Evolutionary conservation across 2,329 filamentous ascomycete genomes (phyloP), one percentile per base, ranked within the genome.

Genomic region (Colletotrichum somersetense): DNA sequence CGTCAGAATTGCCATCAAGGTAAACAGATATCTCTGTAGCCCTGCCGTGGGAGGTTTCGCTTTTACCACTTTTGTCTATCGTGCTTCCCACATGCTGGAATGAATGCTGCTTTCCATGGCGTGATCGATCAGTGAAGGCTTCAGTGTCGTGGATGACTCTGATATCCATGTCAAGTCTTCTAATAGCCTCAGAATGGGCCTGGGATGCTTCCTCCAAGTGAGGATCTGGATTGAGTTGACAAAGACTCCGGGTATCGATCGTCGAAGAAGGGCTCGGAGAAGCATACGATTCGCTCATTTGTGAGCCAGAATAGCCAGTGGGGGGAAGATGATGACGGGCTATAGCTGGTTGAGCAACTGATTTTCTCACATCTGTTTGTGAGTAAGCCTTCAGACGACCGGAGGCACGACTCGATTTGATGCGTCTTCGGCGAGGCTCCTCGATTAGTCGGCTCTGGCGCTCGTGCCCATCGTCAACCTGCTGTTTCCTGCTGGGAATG

Each of bases 1-100:
- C 73, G 50, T 75, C 71, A 16, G 52, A 42, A 26, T 72, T 70
- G 11, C 70, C 70, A 40, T 72, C 70, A 30, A 68, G 50, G 40
- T 73, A 61, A 62, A 72, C 62, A 11, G 64, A n/a, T n/a, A 72
- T 63, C 52, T 61, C 64, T 57, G 67, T 44, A n/a, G 52, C 57
- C 61, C 64, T 62, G 38, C 66, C 61, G 38, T 46, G 61, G 44
- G 59, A 44, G 18, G n/a, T 30, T 20, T 56, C 48, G 30, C 30
- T 53, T 63, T 38, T 62, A 42, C 52, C 33, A 14, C 16, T 40
- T 20, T 46, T 42, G 18, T 14, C 18, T 61, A 48, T 48, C 20
- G 16, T 46, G 20, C 53, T 23, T 26, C 23, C 11, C 18, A 18
- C 16, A 42, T 12, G 4, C 20, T 16, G 1, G 55, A 16, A 33